These are phyloP conservation scores for Tolypocladium ophioglossoides DNA, from an alignment of 2,329 filamentous ascomycete species.

Conservation along the genomic window DNA sequence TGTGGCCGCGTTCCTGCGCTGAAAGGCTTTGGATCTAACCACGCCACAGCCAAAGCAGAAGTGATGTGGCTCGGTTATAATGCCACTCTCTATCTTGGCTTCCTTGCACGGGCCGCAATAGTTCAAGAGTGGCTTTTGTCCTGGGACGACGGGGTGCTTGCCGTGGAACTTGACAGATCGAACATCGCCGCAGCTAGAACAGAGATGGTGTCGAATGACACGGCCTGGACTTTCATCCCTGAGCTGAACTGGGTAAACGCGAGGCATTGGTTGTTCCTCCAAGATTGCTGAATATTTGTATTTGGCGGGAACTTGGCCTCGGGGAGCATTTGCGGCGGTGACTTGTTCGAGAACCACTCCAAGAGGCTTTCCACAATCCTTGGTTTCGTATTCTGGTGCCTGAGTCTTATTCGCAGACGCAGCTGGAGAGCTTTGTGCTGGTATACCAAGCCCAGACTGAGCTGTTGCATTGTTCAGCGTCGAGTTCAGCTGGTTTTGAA, in stretches of 20 bases:
- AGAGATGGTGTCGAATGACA: conserved; percentile 19
- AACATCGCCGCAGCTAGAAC: conserved; percentile 23
- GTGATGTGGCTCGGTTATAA: conserved; percentile 16
- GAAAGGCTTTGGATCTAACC: conserved; percentile 14
- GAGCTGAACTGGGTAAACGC: not conserved
- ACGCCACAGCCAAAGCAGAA: conserved; percentile 28
- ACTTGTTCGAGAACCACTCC: not conserved
- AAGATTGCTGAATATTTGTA: not conserved
- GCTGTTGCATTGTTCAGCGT: conserved; percentile 16
- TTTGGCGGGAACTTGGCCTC: not conserved
- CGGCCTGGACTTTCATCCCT: conserved; percentile 11
- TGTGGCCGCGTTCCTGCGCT: conserved; percentile 8
- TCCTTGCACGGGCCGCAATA: conserved; percentile 24
- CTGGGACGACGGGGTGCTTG: conserved; percentile 17
- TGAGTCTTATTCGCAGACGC: not conserved
- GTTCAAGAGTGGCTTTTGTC: conserved; percentile 17
- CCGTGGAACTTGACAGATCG: conserved; percentile 24
- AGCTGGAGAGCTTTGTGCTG: not conserved
- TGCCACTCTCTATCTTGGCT: conserved; percentile 9
- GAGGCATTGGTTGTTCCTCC: not conserved
- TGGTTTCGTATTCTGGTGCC: not conserved
- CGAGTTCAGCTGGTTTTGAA: conserved; percentile 19
- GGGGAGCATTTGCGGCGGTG: not conserved
- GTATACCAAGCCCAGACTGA: not conserved
- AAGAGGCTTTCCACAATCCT: not conserved